phyloP scores from a whole-genome alignment of 768 basidiomycete species.

The Dictyophora rubrovolvata region DNA sequence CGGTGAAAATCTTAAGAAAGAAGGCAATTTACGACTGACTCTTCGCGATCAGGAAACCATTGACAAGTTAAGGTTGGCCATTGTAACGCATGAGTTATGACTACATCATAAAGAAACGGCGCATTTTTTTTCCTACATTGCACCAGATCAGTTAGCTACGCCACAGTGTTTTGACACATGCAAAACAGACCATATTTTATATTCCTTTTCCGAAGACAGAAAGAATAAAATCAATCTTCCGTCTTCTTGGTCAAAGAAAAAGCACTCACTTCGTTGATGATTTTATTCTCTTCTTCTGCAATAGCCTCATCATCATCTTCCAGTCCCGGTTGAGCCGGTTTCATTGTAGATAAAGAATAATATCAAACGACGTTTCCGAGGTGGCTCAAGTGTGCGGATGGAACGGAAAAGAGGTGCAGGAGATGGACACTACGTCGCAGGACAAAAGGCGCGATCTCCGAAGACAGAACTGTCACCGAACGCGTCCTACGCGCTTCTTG shows the following conservation, averaged over 20 bases:
- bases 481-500: too few relatives aligned
- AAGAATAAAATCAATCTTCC: neutral
- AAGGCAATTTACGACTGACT: slow-evolving; percentile 39
- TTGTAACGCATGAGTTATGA: slow-evolving; percentile 94
- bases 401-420: neutral
- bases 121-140: slow-evolving; percentile 84
- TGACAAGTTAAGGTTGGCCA: slow-evolving; percentile 98
- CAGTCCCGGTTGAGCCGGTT: slow-evolving; percentile 25
- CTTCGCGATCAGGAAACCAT: slow-evolving; percentile 97
- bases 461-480: too few relatives aligned
- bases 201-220: slow-evolving; percentile 42
- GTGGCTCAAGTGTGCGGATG: neutral
- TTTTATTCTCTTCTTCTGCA: slow-evolving; percentile 79
- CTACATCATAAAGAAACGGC: slow-evolving; percentile 94
- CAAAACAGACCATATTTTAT: slow-evolving; percentile 63
- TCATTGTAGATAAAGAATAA: slow-evolving; percentile 30
- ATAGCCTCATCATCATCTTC: slow-evolving; percentile 68
- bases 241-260: neutral
- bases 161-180: neutral
- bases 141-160: neutral
- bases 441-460: too few relatives aligned
- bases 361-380: too few relatives aligned
- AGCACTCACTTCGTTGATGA: slow-evolving; percentile 68
- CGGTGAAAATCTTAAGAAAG: neutral
- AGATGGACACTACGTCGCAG: neutral